Percentiles rank a stretch among this genome's conserved stretches.
Evolutionary conservation across 176 grass and related monocot genomes (phyloP).

Genomic region (Guadua angustifolia): DNA sequence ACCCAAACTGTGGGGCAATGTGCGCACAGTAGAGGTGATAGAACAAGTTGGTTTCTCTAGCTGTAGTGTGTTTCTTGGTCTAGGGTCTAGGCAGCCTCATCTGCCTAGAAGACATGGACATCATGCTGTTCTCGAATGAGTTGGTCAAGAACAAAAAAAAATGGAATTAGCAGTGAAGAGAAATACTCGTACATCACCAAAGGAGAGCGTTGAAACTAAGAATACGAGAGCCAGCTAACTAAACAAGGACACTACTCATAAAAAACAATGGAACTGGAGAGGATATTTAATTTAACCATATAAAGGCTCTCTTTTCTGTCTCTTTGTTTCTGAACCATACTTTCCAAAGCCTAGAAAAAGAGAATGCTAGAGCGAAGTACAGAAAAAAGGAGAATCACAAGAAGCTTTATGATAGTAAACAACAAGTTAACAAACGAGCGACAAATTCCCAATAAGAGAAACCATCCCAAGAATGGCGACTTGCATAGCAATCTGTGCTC

Average conservation of each 20-base stretch:
- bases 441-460: not conserved
- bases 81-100: not conserved
- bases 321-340: not conserved
- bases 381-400: not conserved
- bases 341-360: not conserved
- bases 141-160: constrained; percentile 22
- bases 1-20: not conserved
- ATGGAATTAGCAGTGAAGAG: not conserved
- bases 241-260: constrained; percentile 4
- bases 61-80: constrained; percentile 43
- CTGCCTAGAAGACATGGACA: not conserved
- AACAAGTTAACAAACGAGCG: not conserved
- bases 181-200: not conserved
- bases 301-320: not conserved
- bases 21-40: not conserved
- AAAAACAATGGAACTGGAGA: not conserved
- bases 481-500: not conserved
- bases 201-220: constrained; percentile 29
- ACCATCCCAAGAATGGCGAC: not conserved
- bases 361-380: not conserved
- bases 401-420: not conserved
- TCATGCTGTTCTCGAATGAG: not conserved
- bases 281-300: not conserved
- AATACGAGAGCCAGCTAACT: not conserved
- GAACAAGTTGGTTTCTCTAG: constrained; percentile 21